Base-by-base conservation (phyloP, 2,329 filamentous ascomycete genomes). In the Tolypocladium guangdongense region DNA sequence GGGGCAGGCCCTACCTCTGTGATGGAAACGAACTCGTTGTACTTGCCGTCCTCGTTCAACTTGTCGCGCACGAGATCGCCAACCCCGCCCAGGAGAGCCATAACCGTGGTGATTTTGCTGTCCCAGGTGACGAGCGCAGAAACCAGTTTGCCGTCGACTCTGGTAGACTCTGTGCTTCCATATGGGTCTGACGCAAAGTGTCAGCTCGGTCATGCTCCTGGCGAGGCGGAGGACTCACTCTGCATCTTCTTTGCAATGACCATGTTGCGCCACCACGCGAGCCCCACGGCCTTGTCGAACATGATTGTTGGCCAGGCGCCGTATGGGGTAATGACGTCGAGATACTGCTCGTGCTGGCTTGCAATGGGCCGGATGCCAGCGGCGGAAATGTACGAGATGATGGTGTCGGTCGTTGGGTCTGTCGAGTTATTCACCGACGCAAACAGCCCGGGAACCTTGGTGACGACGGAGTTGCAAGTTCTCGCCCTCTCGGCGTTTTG, bases 251-350 rank as follows among this genome's bases (percentile, higher is more conserved):
- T 72, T 2, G 62, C 70, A 6, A 63, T 52, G 2, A 67, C 63
- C 69, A 72, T 74, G 50, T 71, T 73, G 49, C 64, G 66, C 70
- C 70, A 73, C 71, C 71, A 74, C 4, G 68, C 71, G 30, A 73
- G 58, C 0, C 71, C 71, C 4, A 72, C 66, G 7, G 60, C 59
- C 49, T 67, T 68, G 54, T 72, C 64, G 30, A 72, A 65, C 33
- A 73, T 51, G 0, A 71, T 60, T 8, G 63, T 67, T 0, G 70
- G 71, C 57, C 69, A 72, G 0, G 66, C 66, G 10, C 66, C 66
- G 20, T 73, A 73, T 0, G 71, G 71, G 0, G 71, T 73, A 4
- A 73, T 65, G 7, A 74, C 69, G 46, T 72, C 70, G 2, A 68
- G 66, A 22, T 74, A 66, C 37, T 73, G 69, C 10, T 68, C 63